Base-by-base conservation (phyloP, 2,329 filamentous ascomycete genomes). In the Neospermospora avenae region DNA sequence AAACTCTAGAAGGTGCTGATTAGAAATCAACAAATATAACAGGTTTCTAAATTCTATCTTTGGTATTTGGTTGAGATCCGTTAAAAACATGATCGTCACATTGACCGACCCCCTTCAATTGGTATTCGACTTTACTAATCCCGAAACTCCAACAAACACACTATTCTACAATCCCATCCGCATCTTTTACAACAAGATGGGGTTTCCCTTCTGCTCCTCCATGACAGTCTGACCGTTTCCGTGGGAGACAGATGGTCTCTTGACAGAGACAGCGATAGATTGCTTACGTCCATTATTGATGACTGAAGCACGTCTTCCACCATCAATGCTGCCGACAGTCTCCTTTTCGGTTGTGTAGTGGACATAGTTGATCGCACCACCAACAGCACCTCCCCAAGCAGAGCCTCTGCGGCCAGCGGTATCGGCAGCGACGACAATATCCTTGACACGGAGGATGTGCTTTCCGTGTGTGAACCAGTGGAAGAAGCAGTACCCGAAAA, bases 401-500 rank as follows among this genome's bases (percentile, higher is more conserved):
- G 60, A 62, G 16, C 60, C 60, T 45, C 52, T 56, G 20, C 60
- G 60, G 8, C 61, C 61, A 58, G 67, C 65, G 13, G 59, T 49
- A 16, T 61, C 57, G 44, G 57, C 57, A 20, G 67, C 62, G 35
- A 59, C 59, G 22, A 67, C 61, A 10, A 69, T 63, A 42, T 71
- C 69, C 69, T 74, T 74, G 37, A 71, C 65, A 11, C 70, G 63
- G 56, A 70, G 57, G 57, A 74, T 67, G 41, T 70, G 64, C 28
- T 65, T 63, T 24, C 72, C 73, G 44, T 72, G 69, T 46, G 69
- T 66, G n/a, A 73, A 41, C 73, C 72, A 74, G 60, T 73, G 72
- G 59, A 67, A 61, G 18, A 66, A 49, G 13, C 69, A 67, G 52
- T 74, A 74, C 8, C 61, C 62, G 31, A 73, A 62, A 2, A 74